Evolutionary conservation across 164 flowering plant species (phyloP).

Genomic region (Vitis rupestris): DNA sequence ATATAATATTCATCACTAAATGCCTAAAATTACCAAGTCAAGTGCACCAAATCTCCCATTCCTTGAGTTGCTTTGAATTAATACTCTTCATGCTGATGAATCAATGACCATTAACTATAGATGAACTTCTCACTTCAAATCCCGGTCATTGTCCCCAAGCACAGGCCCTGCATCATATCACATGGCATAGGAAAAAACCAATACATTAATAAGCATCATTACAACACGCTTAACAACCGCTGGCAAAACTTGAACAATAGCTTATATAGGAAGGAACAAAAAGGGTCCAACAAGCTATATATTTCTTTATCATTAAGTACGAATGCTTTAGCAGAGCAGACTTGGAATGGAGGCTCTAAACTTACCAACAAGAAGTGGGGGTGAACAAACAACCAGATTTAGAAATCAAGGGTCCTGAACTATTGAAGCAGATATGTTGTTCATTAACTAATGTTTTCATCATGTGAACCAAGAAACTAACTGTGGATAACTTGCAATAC

Average conservation of each 20-base stretch:
- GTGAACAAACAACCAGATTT: no score
- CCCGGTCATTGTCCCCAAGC: conserved; percentile 30
- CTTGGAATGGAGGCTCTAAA: not conserved
- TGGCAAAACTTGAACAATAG: no score
- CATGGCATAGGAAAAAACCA: conserved; percentile 2
- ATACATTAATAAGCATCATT: not conserved
- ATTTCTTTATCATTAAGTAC: not conserved
- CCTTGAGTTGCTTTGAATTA: not conserved
- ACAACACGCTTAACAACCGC: no score
- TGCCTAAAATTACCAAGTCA: not conserved
- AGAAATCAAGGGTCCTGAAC: no score
- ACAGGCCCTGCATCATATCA: conserved; percentile 21
- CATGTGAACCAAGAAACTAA: no score
- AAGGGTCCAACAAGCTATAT: no score
- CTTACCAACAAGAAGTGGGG: no score
- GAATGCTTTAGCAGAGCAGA: not conserved
- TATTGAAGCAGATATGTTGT: no score
- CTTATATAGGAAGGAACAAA: no score
- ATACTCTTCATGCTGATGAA: not conserved
- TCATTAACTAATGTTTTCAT: no score
- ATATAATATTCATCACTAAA: conserved; percentile 1
- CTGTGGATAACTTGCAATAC: no score
- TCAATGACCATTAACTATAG: not conserved
- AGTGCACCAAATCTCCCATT: conserved; percentile 1
- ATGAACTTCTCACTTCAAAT: not conserved